Conservation (phyloP, 148 eudicot genomes). For the Diospyros lotus region DNA sequence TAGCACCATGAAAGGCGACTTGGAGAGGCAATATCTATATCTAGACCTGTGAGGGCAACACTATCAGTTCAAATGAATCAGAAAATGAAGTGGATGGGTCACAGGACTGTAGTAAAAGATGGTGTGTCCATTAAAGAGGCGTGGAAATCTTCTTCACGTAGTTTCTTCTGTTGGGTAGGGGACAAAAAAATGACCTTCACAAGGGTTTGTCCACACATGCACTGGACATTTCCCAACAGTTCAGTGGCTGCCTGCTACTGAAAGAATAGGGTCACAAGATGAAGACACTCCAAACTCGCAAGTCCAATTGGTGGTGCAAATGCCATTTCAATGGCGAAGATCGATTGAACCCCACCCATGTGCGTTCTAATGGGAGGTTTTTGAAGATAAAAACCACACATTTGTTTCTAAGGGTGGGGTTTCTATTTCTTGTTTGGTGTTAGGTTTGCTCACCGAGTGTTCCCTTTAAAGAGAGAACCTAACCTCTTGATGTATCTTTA, state of each 20-base stretch:
- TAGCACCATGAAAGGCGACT: not conserved
- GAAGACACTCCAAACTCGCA: not conserved
- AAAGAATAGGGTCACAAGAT: not conserved
- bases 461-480: not conserved
- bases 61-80: not conserved
- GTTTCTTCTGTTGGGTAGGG: not conserved
- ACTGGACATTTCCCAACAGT: not conserved
- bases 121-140: not conserved
- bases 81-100: not conserved
- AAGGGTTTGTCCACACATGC: not conserved
- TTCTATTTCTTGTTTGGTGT: not conserved
- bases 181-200: constrained; percentile 5
- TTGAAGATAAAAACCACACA: not conserved
- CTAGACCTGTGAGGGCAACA: not conserved
- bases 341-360: not conserved
- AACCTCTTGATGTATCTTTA: not conserved
- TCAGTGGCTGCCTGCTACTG: not conserved
- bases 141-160: not conserved
- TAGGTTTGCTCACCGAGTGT: not conserved
- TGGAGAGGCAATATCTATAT: not conserved
- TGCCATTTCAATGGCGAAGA: no score
- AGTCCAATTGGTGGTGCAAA: not conserved
- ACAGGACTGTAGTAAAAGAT: not conserved
- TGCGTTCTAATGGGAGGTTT: not conserved
- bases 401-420: no score